A percentile compares a stretch with the other conserved stretches of the same genome.
Evolutionary conservation across 1,284 basidiomycete species (phyloP).

Genomic region (Rhizopogon hawkerae): DNA sequence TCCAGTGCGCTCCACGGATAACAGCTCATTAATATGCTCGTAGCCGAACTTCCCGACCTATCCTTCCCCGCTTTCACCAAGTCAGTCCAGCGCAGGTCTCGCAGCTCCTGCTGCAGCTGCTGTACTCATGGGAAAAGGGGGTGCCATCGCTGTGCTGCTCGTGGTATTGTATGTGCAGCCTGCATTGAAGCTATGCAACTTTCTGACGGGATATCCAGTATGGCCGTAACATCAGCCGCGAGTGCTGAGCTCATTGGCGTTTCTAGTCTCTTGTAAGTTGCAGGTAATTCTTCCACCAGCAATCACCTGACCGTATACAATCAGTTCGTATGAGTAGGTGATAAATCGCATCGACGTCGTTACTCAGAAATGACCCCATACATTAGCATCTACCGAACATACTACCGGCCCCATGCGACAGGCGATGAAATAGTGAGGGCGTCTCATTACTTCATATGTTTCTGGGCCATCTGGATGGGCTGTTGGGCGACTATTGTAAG

Average conservation of each 20-base stretch:
- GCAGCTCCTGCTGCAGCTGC: conserved; percentile 46
- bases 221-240: conserved; percentile 53
- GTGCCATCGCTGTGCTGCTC: conserved; percentile 43
- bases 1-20: neutral
- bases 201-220: conserved; percentile 20
- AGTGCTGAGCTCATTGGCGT: conserved; percentile 57
- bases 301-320: conserved; percentile 1
- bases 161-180: conserved; percentile 41
- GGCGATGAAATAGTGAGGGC: conserved; percentile 43
- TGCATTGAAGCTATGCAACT: neutral
- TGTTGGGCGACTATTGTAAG: conserved; percentile 41
- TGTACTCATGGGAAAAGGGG: conserved; percentile 43
- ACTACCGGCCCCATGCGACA: conserved; percentile 38
- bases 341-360: neutral
- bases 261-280: conserved; percentile 43
- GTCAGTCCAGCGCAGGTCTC: conserved; percentile 44
- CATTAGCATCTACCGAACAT: conserved; percentile 39
- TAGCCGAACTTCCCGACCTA: conserved; percentile 47
- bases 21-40: conserved; percentile 1
- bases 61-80: conserved; percentile 40
- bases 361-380: neutral
- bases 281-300: conserved; percentile 1
- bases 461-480: conserved; percentile 59
- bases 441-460: conserved; percentile 46
- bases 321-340: conserved; percentile 37